Conservation (phyloP, 2,329 filamentous ascomycete genomes). For the Colletotrichum eremochloae region DNA sequence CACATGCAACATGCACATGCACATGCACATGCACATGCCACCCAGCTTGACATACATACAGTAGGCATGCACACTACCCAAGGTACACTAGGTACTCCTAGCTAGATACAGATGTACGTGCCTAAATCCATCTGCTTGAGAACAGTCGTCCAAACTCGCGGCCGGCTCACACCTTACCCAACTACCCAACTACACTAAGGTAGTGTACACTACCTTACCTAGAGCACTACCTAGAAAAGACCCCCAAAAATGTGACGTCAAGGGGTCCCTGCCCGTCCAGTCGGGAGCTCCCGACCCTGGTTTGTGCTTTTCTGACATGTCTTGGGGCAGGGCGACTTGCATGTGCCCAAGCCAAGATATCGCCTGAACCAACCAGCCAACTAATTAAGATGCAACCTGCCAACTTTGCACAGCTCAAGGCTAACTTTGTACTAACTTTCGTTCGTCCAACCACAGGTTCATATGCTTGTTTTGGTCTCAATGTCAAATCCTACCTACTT, state of each 20-base stretch:
- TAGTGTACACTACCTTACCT: too few relatives aligned
- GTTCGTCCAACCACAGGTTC: background rate
- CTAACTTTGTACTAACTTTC: background rate
- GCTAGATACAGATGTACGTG: too few relatives aligned
- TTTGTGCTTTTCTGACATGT: background rate
- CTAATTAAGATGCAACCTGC: background rate
- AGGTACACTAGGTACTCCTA: too few relatives aligned
- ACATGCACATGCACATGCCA: background rate
- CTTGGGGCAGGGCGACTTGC: slow-evolving; percentile 18
- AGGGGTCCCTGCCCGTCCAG: slow-evolving; percentile 30
- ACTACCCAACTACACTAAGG: too few relatives aligned
- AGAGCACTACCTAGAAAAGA: too few relatives aligned
- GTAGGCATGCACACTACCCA: too few relatives aligned
- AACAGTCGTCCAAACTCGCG: too few relatives aligned
- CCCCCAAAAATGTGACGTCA: slow-evolving; percentile 32
- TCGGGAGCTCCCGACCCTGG: slow-evolving; percentile 41
- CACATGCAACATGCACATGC: background rate
- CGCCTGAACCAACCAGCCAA: background rate
- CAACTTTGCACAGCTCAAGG: background rate
- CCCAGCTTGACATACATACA: background rate
- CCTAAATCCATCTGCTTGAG: too few relatives aligned
- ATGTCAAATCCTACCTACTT: background rate
- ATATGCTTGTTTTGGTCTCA: background rate
- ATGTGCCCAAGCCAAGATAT: slow-evolving; percentile 7
- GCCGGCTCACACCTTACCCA: too few relatives aligned